Base-by-base conservation (phyloP, 2,329 filamentous ascomycete species). In the Zasmidium cellare region DNA sequence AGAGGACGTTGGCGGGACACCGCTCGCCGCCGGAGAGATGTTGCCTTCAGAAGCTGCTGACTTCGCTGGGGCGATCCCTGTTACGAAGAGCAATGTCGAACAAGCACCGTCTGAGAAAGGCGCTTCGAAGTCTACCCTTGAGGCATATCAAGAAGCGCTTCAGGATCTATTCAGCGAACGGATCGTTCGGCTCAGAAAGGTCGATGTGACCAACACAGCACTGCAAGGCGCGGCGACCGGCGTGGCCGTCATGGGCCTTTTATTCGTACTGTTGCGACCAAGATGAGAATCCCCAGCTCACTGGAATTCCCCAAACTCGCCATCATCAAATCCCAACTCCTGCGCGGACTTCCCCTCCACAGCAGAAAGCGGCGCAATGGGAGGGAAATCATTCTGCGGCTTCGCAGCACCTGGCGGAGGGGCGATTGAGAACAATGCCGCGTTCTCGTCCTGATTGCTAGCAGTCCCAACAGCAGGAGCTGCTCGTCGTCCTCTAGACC, bases 241-340 rank as follows among this genome's bases (percentile, higher is more conserved):
- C 35, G 67, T 73, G 14, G 69, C 71, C 11, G 57, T 72, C 5
- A 71, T 72, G 65, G 70, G 71, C 49, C 35, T 75, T 35, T 53
- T 75, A 5, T 67, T 74, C 58, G 60, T 73, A 24, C 59, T 75
- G 23, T 57, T 74, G 38, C 66, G 68, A 56, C 67, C 68, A 23
- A 66, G 59, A 55, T 74, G 59, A 68, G 49, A 9, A 9, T 9
- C 7, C 7, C 25, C 46, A 12, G 22, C 46, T 73, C 66, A 83
- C 68, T 83, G 80, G 76, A 96, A 96, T 75, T 96, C 91, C 19
- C 90, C 91, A 82, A 92, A 92, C 70, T 93, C 88, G 1, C 91
- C 91, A 71, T 96, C 90, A 69, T 96, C 91, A 67, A 94, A 94
- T 0, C 90, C 90, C 63, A 93, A 69, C 58, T 91, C 87, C 69